phyloP scores from a whole-genome alignment of 2,329 filamentous ascomycete genomes.

The Rhynchosporium secalis region DNA sequence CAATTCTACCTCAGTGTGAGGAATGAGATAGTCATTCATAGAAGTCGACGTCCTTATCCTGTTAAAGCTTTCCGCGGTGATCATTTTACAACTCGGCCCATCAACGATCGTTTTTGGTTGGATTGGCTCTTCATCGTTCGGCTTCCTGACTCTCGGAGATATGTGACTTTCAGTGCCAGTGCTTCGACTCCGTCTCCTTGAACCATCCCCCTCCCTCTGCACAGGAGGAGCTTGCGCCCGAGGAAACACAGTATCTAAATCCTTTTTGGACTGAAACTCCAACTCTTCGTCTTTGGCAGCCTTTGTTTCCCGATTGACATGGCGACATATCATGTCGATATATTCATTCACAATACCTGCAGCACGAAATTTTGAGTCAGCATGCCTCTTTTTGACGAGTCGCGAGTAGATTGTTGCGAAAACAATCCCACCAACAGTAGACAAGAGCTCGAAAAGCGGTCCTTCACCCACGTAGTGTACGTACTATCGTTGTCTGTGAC shows the following conservation, averaged over 20 bases:
- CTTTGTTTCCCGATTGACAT: neutral
- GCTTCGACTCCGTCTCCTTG: neutral
- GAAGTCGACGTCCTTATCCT: neutral
- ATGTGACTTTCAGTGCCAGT: neutral
- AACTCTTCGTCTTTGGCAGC: neutral
- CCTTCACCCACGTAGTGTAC: too few species aligned
- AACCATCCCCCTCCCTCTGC: neutral
- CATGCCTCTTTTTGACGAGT: too few species aligned
- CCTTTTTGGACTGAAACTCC: neutral
- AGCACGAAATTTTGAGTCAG: too few species aligned
- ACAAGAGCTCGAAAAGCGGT: too few species aligned
- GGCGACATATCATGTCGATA: neutral
- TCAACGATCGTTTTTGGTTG: neutral
- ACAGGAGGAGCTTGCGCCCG: neutral
- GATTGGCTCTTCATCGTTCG: neutral
- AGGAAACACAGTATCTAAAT: too few species aligned
- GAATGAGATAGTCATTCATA: neutral
- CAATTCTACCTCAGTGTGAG: neutral
- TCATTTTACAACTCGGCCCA: constrained; percentile 1
- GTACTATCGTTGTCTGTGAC: neutral
- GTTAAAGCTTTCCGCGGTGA: neutral
- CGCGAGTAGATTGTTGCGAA: too few species aligned
- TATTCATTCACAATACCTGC: constrained; percentile 1
- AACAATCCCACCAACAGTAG: too few species aligned
- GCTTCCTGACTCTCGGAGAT: neutral